Evolutionary conservation across 371 early-diverging fungal genomes (phyloP), one percentile per base, ranked within the genome.

Genomic region (Apophysomyces sp.): DNA sequence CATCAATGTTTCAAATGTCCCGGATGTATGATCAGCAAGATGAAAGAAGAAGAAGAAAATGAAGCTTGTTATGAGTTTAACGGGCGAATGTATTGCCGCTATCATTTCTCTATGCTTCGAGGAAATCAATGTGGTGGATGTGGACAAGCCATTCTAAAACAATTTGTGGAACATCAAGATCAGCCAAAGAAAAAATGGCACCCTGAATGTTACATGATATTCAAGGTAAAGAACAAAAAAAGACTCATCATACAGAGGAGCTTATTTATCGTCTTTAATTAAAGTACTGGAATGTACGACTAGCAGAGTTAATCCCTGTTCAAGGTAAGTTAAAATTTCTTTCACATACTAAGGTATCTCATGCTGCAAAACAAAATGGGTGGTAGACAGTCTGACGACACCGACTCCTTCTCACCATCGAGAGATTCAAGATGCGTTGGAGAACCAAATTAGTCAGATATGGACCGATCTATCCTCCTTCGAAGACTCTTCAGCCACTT

Each of bases 161-260:
- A 93, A 62, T 98, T 93, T 77, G 89, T 98, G 44, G 96, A 98
- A 66, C 88, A 85, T 66, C 76, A 78, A 40, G 85, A 89, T 63
- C 77, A 86, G 58, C 80, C 86, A 58, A 82, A 90, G 40, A 88
- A 87, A 58, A 90, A 91, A 58, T 98, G 98, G 98, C 98, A 98
- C 73, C 98, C 98, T 9, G 95, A 96, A 71, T 98, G 98, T 72
- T 98, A 98, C 74, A 97, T 96, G 98, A 94, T 98, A 32, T 71
- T 57, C 49, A 78, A 78, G 65, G 74, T 74, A 63, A 28, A 36
- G 11, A 29, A 16, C 30, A 54, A 32, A 27, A 37, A 30, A 21
- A 13, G 11, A 37, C 3, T 5, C 32, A 52, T 9, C 12, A 55
- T 29, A 58, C 87, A 86, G 89, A 85, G n/a, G n/a, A n/a, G n/a